phyloP scores from a whole-genome alignment of 148 eudicot species.

The Agrostemma githago region DNA sequence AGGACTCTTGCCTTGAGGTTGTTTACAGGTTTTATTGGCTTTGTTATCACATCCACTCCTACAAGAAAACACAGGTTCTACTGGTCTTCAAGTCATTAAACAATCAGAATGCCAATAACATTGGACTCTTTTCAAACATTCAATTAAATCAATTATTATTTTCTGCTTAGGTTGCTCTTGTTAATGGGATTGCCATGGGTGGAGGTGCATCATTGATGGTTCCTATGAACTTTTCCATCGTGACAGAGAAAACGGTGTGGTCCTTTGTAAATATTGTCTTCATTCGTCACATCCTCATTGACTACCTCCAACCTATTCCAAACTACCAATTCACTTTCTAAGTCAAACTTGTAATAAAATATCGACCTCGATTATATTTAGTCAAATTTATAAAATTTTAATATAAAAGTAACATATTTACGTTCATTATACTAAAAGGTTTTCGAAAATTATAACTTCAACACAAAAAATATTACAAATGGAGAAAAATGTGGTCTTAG shows the following conservation, averaged over 20 bases:
- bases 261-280: not conserved
- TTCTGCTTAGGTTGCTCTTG: constrained; percentile 76
- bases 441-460: too few relatives aligned
- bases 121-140: not conserved
- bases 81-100: not conserved
- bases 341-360: too few relatives aligned
- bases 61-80: constrained; percentile 75
- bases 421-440: too few relatives aligned
- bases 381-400: too few relatives aligned
- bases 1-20: constrained; percentile 86
- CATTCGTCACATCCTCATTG: not conserved
- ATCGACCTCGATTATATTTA: too few relatives aligned
- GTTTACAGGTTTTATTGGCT: constrained; percentile 98
- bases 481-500: too few relatives aligned
- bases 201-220: constrained; percentile 95
- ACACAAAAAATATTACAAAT: too few relatives aligned
- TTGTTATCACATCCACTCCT: constrained; percentile 86
- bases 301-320: too few relatives aligned
- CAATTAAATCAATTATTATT: not conserved
- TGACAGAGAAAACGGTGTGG: constrained; percentile 87
- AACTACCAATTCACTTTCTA: too few relatives aligned
- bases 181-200: constrained; percentile 91
- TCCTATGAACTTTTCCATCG: constrained; percentile 89
- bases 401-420: too few relatives aligned
- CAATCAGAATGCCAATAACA: not conserved